These are phyloP conservation scores for Styphnolobium japonicum DNA, from an alignment of 306 rosid genomes.

Conservation along the genomic window DNA sequence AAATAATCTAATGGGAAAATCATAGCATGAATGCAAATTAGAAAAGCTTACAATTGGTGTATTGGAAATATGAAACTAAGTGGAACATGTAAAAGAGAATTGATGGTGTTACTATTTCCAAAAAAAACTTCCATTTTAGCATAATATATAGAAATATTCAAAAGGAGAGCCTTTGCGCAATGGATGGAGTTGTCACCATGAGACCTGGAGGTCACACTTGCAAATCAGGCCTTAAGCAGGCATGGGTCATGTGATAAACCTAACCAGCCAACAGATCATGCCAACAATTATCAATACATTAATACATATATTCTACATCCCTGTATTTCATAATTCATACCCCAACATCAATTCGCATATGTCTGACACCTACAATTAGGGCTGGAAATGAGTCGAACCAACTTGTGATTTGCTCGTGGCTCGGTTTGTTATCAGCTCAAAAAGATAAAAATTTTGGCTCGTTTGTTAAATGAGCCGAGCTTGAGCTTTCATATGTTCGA, in stretches of 20 bases:
- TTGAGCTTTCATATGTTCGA: no score
- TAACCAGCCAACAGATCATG: neutral
- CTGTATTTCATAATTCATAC: neutral
- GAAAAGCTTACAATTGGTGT: neutral
- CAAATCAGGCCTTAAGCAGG: neutral
- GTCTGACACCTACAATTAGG: neutral
- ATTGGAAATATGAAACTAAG: slow-evolving; percentile 12
- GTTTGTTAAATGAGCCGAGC: no score
- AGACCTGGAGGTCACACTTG: no score
- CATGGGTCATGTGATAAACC: neutral
- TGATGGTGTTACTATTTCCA: neutral
- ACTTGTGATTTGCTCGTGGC: no score
- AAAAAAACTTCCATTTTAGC: neutral
- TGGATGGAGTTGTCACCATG: no score
- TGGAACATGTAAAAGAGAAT: slow-evolving; percentile 5
- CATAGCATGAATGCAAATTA: neutral
- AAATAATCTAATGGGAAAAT: slow-evolving; percentile 14
- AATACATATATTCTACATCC: neutral
- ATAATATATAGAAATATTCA: neutral
- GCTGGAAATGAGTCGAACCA: no score
- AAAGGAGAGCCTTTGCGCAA: no score
- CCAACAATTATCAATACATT: neutral
- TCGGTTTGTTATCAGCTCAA: no score
- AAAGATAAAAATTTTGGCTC: no score
- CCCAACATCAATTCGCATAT: neutral